phyloP scores from a whole-genome alignment of 805 yeast genomes.

The Groenewaldozyma salmanticensis region DNA sequence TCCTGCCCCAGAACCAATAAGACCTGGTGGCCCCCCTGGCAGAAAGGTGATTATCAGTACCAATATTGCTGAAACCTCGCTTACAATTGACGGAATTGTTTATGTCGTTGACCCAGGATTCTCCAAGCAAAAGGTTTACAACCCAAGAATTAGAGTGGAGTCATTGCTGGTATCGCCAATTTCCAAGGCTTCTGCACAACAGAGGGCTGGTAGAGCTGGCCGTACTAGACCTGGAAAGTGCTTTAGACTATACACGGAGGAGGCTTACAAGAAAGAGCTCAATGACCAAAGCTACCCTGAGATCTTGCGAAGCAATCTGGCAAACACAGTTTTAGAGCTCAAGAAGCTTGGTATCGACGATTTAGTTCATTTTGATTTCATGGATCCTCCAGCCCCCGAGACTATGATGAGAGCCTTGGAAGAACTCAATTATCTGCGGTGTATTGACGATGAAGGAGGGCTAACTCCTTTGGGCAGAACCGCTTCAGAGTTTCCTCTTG shows the following conservation, averaged over 20 bases:
- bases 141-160: conserved; percentile 93
- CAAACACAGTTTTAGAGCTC: conserved; percentile 84
- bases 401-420: conserved; percentile 99
- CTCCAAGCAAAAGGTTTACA: conserved; percentile 91
- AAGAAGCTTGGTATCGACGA: conserved; percentile 94
- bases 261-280: conserved; percentile 87
- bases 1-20: conserved; percentile 70
- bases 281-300: conserved; percentile 96
- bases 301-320: conserved; percentile 79
- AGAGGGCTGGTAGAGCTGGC: conserved; percentile 99
- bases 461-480: conserved; percentile 81
- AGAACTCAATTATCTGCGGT: conserved; percentile 81
- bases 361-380: conserved; percentile 93
- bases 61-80: conserved; percentile 94
- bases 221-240: conserved; percentile 98
- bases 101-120: conserved; percentile 97
- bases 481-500: conserved; percentile 90
- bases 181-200: conserved; percentile 95
- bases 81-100: conserved; percentile 95
- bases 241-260: conserved; percentile 92
- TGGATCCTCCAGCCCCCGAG: conserved; percentile 99
- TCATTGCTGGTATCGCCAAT: conserved; percentile 91
- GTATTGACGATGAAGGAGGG: conserved; percentile 87
- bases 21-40: conserved; percentile 80
- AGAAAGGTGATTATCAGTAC: conserved; percentile 88